Percentiles rank a stretch among this genome's conserved stretches.
Conservation (phyloP, 1,284 basidiomycete species). For the Pyrrhoderma lamaoense region DNA sequence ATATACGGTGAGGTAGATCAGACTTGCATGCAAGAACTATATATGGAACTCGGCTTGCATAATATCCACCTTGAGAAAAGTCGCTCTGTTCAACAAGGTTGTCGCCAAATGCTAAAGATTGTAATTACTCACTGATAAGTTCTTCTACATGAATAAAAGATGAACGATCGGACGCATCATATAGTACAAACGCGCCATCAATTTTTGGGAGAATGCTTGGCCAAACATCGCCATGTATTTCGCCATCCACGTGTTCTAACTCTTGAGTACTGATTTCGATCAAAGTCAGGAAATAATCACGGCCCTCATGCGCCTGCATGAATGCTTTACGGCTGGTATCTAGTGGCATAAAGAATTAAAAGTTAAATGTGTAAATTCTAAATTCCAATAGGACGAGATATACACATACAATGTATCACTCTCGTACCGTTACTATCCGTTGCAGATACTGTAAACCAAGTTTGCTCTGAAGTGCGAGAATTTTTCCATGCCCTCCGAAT, state of each 20-base stretch:
- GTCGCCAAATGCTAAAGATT: conserved; percentile 7
- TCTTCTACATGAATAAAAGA: conserved; percentile 59
- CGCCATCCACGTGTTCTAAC: conserved; percentile 10
- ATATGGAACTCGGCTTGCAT: conserved; percentile 45
- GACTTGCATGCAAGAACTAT: conserved; percentile 72
- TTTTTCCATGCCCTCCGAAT: conserved; percentile 61
- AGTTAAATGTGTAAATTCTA: neutral
- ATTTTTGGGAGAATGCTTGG: conserved; percentile 47
- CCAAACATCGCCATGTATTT: conserved; percentile 24
- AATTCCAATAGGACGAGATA: no score
- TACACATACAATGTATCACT: conserved; percentile 11
- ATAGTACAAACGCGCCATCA: conserved; percentile 70
- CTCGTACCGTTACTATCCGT: conserved; percentile 8
- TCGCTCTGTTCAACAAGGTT: conserved; percentile 13
- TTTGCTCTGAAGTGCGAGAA: conserved; percentile 43
- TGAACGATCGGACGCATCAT: conserved; percentile 52
- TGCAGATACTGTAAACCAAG: conserved; percentile 10
- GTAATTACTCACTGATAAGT: conserved; percentile 46
- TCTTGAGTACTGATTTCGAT: conserved; percentile 14
- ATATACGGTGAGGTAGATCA: conserved; percentile 49
- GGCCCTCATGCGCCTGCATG: conserved; percentile 13
- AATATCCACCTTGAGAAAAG: conserved; percentile 42
- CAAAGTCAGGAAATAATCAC: conserved; percentile 14
- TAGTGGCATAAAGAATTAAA: neutral
- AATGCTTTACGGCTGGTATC: conserved; percentile 11